Evolutionary conservation across 2,329 filamentous ascomycete species (phyloP), one percentile per base, ranked within the genome.

Genomic region (Dactylonectria macrodidyma): DNA sequence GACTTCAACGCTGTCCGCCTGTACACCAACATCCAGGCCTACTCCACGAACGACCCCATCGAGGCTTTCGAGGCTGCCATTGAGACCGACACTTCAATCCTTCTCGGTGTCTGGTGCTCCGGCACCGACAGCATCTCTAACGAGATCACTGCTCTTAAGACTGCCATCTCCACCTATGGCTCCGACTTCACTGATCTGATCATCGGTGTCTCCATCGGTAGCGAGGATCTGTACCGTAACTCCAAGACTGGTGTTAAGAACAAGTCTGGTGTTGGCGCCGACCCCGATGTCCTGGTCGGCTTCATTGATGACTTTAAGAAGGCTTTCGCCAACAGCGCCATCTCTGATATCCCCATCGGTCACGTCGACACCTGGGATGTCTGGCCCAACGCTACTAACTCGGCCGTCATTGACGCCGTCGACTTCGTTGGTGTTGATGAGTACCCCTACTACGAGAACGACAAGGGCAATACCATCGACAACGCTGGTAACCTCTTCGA

Each of bases 11-110:
- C 87, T 65, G 86, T 90, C 72, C 88, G 90, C 59, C 84, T 92
- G 36, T 92, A 93, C 85, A 93, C 91, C 78, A 90, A 89, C 84
- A 89, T 91, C 78, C 87, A 89, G 80, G 86, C 86, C 76, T 84
- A 89, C 81, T 84, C 91, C 77, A 87, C 93, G 84, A 87, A 89
- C 74, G 92, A 95, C 81, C 95, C 94, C 59, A 85, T 97, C 77
- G 85, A 94, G 84, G 95, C 95, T 48, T 89, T 95, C 82, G 93
- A 94, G 82, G 91, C 91, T 41, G 90, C 91, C 74, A 84, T 91
- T 52, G 82, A 85, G 66, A 90, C 89, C 68, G 84, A 89, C 50
- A 90, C 88, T 19, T 81, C 86, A 71, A 81, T 93, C 51, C 87
- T 92, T 41, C 89, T 91, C 59, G 90, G 91, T 70, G 82, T 92